These are phyloP conservation scores for Lentinula raphanica DNA, from an alignment of 768 basidiomycete species.

Conservation along the genomic window DNA sequence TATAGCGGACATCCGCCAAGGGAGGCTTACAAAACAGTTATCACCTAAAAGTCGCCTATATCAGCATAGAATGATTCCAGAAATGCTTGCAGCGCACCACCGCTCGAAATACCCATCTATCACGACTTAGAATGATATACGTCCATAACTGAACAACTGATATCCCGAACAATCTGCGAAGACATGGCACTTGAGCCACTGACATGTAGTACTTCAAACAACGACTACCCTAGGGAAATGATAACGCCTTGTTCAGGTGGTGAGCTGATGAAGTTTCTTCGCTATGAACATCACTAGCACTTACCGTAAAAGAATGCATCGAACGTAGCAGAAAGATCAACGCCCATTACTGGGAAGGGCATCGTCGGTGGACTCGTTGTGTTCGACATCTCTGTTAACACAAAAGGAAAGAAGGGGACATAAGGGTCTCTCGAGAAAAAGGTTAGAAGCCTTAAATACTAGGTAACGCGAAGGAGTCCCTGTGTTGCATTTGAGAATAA, in stretches of 20 bases:
- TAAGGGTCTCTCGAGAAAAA: background rate
- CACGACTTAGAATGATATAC: background rate
- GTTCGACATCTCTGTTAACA: background rate
- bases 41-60: background rate
- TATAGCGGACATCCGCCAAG: background rate
- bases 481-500: background rate
- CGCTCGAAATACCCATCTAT: slow-evolving; percentile 3
- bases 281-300: background rate
- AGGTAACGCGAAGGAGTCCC: background rate
- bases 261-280: too few species aligned
- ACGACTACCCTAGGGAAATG: background rate
- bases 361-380: background rate
- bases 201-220: background rate
- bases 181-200: background rate
- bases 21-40: background rate
- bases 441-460: background rate
- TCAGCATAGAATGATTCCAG: background rate
- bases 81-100: background rate
- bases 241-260: background rate
- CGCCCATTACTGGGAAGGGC: background rate
- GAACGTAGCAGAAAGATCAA: background rate
- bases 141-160: slow-evolving; percentile 6
- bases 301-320: slow-evolving; percentile 3
- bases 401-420: background rate
- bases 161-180: background rate